A percentile compares a stretch with the other conserved stretches of the same genome.
phyloP scores from a whole-genome alignment of 352 stramenopile species.

The Phytophthora macrochlamydospora region DNA sequence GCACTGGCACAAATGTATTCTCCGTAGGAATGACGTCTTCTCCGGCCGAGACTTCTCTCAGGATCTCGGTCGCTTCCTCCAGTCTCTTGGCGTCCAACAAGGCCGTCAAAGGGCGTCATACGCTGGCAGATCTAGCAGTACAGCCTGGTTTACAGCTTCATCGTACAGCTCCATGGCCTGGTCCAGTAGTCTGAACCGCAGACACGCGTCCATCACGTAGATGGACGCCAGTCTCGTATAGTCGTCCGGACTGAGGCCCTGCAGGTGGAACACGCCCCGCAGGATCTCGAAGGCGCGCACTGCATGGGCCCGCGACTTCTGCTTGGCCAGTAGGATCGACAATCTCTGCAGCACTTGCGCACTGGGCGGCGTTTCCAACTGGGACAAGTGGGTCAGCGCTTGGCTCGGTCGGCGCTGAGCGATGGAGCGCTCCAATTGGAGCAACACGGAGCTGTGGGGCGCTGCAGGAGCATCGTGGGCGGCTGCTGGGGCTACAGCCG shows the following conservation, averaged over 20 bases:
- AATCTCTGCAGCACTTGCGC: slow-evolving; percentile 48
- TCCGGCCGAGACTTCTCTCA: slow-evolving; percentile 48
- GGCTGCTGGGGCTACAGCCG: not conserved
- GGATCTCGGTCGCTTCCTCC: slow-evolving; percentile 58
- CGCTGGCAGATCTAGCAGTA: slow-evolving; percentile 62
- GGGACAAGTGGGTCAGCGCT: slow-evolving; percentile 43
- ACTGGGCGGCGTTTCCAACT: slow-evolving; percentile 40
- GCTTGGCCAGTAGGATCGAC: slow-evolving; percentile 53
- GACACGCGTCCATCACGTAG: slow-evolving; percentile 69
- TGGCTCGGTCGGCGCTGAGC: slow-evolving; percentile 28
- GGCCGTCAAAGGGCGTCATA: slow-evolving; percentile 57
- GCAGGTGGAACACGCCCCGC: slow-evolving; percentile 42
- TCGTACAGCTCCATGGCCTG: slow-evolving; percentile 72
- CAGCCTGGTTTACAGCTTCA: slow-evolving; percentile 54
- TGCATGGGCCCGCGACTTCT: slow-evolving; percentile 28
- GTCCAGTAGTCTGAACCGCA: slow-evolving; percentile 56
- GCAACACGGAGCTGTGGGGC: slow-evolving; percentile 15
- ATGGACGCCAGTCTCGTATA: slow-evolving; percentile 71
- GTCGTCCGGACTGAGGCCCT: slow-evolving; percentile 53
- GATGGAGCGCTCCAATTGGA: slow-evolving; percentile 47
- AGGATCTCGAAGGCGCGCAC: slow-evolving; percentile 47
- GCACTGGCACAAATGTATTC: slow-evolving; percentile 49
- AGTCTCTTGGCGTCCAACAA: slow-evolving; percentile 47
- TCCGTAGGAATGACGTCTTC: slow-evolving; percentile 55
- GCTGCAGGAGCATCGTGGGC: slow-evolving; percentile 1